Conservation (phyloP, 2,329 filamentous ascomycete genomes). For the Xylaria sp. region DNA sequence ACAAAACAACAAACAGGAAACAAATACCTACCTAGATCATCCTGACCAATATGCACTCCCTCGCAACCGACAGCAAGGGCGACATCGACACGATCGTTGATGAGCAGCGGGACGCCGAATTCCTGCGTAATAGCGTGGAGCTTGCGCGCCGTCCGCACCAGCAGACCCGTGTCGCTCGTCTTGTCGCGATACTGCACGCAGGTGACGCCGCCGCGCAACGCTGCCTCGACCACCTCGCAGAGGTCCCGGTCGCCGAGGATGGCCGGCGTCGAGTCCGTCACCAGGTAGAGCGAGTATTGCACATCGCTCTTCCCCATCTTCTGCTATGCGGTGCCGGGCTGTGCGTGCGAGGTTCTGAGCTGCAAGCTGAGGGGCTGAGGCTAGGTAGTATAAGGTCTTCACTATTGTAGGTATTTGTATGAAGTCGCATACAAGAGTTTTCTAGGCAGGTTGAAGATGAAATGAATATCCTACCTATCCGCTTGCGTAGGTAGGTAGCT, state of each 20-base stretch:
- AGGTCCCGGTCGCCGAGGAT: conserved; percentile 71
- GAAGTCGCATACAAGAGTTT: no score
- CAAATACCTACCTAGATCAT: conserved; percentile 65
- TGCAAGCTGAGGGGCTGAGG: no score
- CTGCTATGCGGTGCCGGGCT: no score
- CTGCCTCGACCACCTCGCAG: conserved; percentile 65
- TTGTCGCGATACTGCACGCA: conserved; percentile 92
- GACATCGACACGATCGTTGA: conserved; percentile 91
- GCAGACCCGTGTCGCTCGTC: conserved; percentile 63
- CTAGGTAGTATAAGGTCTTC: no score
- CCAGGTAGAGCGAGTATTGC: conserved; percentile 81
- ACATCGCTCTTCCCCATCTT: conserved; percentile 40
- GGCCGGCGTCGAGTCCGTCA: conserved; percentile 85
- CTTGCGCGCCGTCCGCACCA: conserved; percentile 64
- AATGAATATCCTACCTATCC: no score
- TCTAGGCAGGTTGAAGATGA: no score
- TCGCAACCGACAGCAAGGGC: conserved; percentile 80
- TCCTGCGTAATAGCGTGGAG: conserved; percentile 66
- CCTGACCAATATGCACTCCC: conserved; percentile 91
- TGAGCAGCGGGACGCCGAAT: conserved; percentile 71
- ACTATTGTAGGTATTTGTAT: no score
- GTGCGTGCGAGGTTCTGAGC: no score
- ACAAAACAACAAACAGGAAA: no score
- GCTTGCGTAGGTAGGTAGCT: no score
- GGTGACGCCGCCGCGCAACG: conserved; percentile 73